Base-by-base conservation (phyloP, 805 yeast genomes). In the Metschnikowia orientalis region DNA sequence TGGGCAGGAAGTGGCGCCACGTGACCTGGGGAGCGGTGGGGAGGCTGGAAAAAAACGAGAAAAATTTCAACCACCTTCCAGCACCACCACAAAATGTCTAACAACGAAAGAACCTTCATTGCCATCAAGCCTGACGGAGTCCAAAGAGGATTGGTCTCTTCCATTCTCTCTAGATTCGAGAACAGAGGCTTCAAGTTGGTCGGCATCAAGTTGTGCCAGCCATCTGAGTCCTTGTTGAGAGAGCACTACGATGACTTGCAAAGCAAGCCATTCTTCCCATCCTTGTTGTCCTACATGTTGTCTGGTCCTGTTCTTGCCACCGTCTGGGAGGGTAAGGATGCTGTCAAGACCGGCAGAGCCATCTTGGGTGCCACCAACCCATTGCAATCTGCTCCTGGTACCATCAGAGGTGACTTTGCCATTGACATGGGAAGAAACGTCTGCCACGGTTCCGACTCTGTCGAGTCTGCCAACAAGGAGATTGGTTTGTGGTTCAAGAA, bases 291-390 rank as follows among this genome's bases (percentile, higher is more conserved):
- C 49, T 89, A 89, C 86, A 94, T 92, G 99, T 74, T 77, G 63
- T 87, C 96, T 51, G 99, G 99, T 56, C 99, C 99, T 63, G 83
- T 92, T 54, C 79, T 90, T 57, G 98, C 98, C 56, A 92, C 96
- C 65, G 97, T 89, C 56, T 92, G 99, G 99, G 97, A 92, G 73
- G 99, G 99, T 71, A 92, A 89, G 77, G 97, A 92, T 61, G 98
- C 80, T 66, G 98, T 92, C 69, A 89, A 90, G 76, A 95, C 86
- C 69, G 98, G 98, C 67, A 84, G 99, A 75, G 81, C 76, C 57
- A 81, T 92, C 66, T 80, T 92, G 59, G 99, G 99, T 73, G 97
- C 98, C 55, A 92, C 98, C 69, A 90, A 92, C 85, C 98, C 99
- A 64, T 76, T 82, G 64, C 80, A 77, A 56, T 85, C 96, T 55